Evolutionary conservation across 1,139 yeast species (phyloP).

Genomic region (Sugiyamaella sp.): DNA sequence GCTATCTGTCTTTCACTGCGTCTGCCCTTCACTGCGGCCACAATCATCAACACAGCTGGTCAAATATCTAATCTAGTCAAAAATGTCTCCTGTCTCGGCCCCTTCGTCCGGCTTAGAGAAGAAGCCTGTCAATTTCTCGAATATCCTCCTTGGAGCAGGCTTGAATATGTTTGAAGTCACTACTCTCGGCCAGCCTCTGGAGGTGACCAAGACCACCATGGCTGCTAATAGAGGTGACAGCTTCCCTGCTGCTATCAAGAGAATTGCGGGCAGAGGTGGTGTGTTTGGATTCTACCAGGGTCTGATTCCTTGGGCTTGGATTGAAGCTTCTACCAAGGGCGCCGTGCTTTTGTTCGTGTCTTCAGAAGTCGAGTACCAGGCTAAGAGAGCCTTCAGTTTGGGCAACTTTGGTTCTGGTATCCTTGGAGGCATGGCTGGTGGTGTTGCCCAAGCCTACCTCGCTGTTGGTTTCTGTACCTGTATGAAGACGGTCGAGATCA

Average conservation of each 20-base stretch:
- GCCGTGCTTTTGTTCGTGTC: conserved; percentile 94
- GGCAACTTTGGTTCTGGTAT: conserved; percentile 82
- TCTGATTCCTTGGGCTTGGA: conserved; percentile 99
- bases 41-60: neutral
- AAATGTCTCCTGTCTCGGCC: conserved; percentile 7
- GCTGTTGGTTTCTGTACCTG: conserved; percentile 98
- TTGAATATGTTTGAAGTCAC: conserved; percentile 91
- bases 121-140: conserved; percentile 86
- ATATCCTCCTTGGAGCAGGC: conserved; percentile 91
- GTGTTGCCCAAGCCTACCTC: conserved; percentile 92
- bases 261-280: conserved; percentile 95
- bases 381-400: conserved; percentile 61
- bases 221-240: conserved; percentile 87
- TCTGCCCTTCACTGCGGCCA: neutral
- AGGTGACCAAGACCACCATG: conserved; percentile 93
- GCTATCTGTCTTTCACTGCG: neutral
- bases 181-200: conserved; percentile 94
- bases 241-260: conserved; percentile 65
- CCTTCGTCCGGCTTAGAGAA: conserved; percentile 50
- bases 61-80: neutral
- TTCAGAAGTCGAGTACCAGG: conserved; percentile 85
- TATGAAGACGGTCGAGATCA: conserved; percentile 97
- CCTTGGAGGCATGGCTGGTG: conserved; percentile 94
- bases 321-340: conserved; percentile 98
- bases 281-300: conserved; percentile 92